Percentiles rank a stretch among this genome's conserved stretches.
Conservation (phyloP, 1,139 yeast species). For the Geotrichum phurueaensis region DNA sequence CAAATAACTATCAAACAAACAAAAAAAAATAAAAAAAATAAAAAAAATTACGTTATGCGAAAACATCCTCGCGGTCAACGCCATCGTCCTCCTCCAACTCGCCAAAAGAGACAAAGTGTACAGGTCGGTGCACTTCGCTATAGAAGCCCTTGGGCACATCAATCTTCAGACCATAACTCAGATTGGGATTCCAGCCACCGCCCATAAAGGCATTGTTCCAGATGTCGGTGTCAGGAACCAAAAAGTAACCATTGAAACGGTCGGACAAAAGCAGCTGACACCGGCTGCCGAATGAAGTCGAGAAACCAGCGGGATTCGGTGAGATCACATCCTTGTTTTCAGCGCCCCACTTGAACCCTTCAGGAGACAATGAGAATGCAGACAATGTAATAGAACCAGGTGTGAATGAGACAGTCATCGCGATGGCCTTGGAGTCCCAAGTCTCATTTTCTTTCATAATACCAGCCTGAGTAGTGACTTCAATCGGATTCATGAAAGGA, state of each 20-base stretch:
- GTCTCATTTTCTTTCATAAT: slow-evolving; percentile 35
- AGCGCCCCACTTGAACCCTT: slow-evolving; percentile 76
- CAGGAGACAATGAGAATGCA: slow-evolving; percentile 54
- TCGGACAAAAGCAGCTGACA: slow-evolving; percentile 74
- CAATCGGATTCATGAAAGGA: slow-evolving; percentile 60
- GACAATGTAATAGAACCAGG: slow-evolving; percentile 81
- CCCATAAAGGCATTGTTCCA: slow-evolving; percentile 95
- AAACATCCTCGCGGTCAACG: slow-evolving; percentile 67
- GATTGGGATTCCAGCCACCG: slow-evolving; percentile 64
- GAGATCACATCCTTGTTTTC: slow-evolving; percentile 52
- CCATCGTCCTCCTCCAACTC: slow-evolving; percentile 52
- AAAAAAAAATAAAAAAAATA: not conserved
- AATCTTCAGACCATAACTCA: slow-evolving; percentile 58
- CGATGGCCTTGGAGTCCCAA: slow-evolving; percentile 43
- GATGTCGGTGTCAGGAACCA: slow-evolving; percentile 76
- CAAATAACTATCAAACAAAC: not conserved
- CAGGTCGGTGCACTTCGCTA: slow-evolving; percentile 80
- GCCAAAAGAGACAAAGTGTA: slow-evolving; percentile 72
- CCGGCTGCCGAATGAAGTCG: slow-evolving; percentile 51
- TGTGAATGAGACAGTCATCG: slow-evolving; percentile 64
- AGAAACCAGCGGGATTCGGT: slow-evolving; percentile 57
- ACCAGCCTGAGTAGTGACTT: slow-evolving; percentile 56
- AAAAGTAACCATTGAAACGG: slow-evolving; percentile 69
- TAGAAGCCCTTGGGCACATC: slow-evolving; percentile 81
- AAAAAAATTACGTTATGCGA: slow-evolving; percentile 39